phyloP scores from a whole-genome alignment of 805 yeast species.

The Candida adriatica region DNA sequence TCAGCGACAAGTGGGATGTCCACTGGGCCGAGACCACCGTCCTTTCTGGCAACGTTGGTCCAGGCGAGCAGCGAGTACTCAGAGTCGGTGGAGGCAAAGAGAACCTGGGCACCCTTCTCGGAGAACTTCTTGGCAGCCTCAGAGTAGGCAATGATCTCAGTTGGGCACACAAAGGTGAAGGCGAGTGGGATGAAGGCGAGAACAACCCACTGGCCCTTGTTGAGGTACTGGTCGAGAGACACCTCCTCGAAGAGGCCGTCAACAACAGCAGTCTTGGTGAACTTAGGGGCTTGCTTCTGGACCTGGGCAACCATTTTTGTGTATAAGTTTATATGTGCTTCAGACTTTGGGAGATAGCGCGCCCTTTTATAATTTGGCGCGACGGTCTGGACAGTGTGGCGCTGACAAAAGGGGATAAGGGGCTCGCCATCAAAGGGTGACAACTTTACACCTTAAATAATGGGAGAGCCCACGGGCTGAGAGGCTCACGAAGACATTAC shows the following conservation, averaged over 20 bases:
- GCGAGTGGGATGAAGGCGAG: constrained; percentile 98
- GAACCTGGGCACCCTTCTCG: constrained; percentile 79
- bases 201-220: constrained; percentile 93
- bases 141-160: constrained; percentile 98
- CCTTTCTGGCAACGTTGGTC: constrained; percentile 94
- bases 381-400: constrained; percentile 9
- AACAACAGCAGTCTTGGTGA: constrained; percentile 95
- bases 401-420: constrained; percentile 15
- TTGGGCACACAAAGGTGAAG: constrained; percentile 99
- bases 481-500: too few species aligned
- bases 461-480: too few species aligned
- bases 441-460: not conserved
- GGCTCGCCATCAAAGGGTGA: not conserved
- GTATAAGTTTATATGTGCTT: constrained; percentile 1
- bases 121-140: constrained; percentile 88
- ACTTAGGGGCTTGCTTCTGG: constrained; percentile 94
- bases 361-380: not conserved
- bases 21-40: constrained; percentile 97
- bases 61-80: constrained; percentile 97
- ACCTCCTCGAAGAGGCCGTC: constrained; percentile 96
- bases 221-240: constrained; percentile 76
- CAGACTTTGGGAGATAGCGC: too few species aligned
- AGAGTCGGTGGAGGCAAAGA: constrained; percentile 97
- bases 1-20: constrained; percentile 94
- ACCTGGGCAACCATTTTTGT: constrained; percentile 78